phyloP scores from a whole-genome alignment of 2,329 filamentous ascomycete genomes.

The Colletotrichum sojae region DNA sequence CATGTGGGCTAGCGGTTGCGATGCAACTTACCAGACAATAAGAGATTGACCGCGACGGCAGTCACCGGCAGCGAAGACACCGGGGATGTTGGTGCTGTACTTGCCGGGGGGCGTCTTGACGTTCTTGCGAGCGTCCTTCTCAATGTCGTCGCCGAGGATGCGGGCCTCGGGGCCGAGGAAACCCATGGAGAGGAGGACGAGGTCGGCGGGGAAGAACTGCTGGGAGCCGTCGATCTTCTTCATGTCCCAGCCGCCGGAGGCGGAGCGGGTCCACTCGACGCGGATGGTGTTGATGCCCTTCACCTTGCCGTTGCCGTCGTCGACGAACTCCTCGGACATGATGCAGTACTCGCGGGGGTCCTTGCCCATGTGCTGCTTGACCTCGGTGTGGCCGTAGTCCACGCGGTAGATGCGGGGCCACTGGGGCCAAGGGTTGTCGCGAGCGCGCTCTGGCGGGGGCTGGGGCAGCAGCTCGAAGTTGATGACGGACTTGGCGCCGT shows the following conservation, averaged over 20 bases:
- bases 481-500: conserved; percentile 94
- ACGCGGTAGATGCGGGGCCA: conserved; percentile 98
- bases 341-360: conserved; percentile 98
- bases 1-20: not conserved
- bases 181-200: conserved; percentile 96
- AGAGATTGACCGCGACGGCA: conserved; percentile 95
- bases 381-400: conserved; percentile 97
- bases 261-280: conserved; percentile 94
- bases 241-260: conserved; percentile 96
- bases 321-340: conserved; percentile 97
- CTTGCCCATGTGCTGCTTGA: conserved; percentile 95
- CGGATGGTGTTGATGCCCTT: conserved; percentile 97
- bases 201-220: conserved; percentile 96
- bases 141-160: conserved; percentile 87
- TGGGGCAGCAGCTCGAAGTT: conserved; percentile 98
- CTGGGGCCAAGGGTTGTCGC: conserved; percentile 98
- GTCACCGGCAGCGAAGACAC: conserved; percentile 94
- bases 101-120: conserved; percentile 92
- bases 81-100: conserved; percentile 89
- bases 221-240: conserved; percentile 95
- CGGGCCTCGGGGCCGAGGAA: conserved; percentile 95
- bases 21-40: conserved; percentile 85
- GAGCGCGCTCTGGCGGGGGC: conserved; percentile 89
- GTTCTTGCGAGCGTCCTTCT: conserved; percentile 94
- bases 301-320: conserved; percentile 87